Percentiles rank a stretch among this genome's conserved stretches.
These are phyloP conservation scores for Claviceps arundinis DNA, from an alignment of 2,329 filamentous ascomycete species.

Conservation along the genomic window DNA sequence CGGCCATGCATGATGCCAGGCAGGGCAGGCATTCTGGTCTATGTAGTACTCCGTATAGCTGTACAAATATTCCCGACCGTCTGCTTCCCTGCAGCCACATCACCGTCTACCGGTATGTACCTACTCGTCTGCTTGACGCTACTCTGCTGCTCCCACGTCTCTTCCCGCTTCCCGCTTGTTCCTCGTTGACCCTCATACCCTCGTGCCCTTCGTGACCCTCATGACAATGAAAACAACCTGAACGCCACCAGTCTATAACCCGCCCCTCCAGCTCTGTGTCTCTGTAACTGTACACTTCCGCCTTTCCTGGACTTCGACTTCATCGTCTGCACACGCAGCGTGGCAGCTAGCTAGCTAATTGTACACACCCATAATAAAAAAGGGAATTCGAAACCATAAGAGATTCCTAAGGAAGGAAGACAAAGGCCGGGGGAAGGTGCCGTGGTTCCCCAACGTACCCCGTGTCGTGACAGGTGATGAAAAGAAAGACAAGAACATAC, in stretches of 20 bases:
- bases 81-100: no score
- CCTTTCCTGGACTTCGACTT: neutral
- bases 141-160: no score
- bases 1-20: no score
- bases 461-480: neutral
- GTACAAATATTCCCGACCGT: no score
- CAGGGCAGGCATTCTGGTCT: no score
- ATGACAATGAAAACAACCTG: neutral
- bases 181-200: no score
- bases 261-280: neutral
- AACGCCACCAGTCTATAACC: neutral
- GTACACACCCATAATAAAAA: constrained; percentile 2
- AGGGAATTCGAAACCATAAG: neutral
- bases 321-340: neutral
- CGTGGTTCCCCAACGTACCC: neutral
- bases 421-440: neutral
- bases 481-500: neutral
- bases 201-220: no score
- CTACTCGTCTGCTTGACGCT: no score
- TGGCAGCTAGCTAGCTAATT: neutral
- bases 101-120: no score
- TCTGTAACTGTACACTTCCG: neutral
- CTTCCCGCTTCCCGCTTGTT: no score
- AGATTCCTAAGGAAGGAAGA: neutral
- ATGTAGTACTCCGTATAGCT: no score